Base-by-base conservation (phyloP, 345 rosid genomes). In the Mallotus nudiflorus region DNA sequence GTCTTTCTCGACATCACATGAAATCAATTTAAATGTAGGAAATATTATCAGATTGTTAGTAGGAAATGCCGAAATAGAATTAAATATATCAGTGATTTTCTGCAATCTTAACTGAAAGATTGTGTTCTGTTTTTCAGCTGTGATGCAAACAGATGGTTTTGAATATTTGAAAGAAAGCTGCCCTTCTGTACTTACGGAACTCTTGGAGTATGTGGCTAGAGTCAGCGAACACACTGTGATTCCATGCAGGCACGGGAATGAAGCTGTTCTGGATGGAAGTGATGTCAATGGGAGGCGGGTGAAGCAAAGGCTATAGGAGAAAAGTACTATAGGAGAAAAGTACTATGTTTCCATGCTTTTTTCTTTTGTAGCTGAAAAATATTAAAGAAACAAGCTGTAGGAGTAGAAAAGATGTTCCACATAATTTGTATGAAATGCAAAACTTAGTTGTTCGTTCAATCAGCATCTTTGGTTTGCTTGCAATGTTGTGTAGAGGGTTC, bases 241-340 rank as follows among this genome's bases (percentile, higher is more conserved):
- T 66, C 82, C 83, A 53, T 80, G 73, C 29, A 82, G 87, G 72
- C 50, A 71, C 50, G 77, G 81, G 50, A 86, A 82, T 11, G 85
- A 84, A 42, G 75, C 28, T 71, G 54, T 51, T 45, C 72, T 70
- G 7, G 96, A 90, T 75, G 88, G 56, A 49, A 51, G 89, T 22
- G 96, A 88, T 49, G 48, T 65, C 27, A 82, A 83, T 28, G 91
- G 91, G 22, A 80, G 96, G 66, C 81, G 96, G 66, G 93, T 90
- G 77, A 90, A 90, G 82, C 96, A 80, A 69, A 85, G 93, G 81
- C 33, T 63, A 22, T 63, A 63, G 24, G 52, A 25, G 27, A 45
- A 24, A 20, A 42, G 14, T 19, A 19, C 54, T 66, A 59, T 67
- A n/a, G n/a, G n/a, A n/a, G n/a, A n/a, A n/a, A n/a, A n/a, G n/a